These are phyloP conservation scores for Stephania cephalantha DNA, from an alignment of 164 flowering plant genomes.

Conservation along the genomic window DNA sequence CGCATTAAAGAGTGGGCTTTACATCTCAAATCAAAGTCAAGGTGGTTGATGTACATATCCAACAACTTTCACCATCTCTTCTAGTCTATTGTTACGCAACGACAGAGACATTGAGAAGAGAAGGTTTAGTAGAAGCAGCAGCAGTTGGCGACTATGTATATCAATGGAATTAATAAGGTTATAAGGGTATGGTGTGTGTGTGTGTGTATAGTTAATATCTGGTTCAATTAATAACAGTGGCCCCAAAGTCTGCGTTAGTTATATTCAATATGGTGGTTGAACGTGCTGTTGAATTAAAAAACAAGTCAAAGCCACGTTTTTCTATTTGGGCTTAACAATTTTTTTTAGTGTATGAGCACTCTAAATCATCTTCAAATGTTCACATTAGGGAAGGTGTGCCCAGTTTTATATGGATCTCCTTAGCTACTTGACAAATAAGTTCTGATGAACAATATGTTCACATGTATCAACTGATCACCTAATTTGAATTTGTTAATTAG, in stretches of 20 bases:
- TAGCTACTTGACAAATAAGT: no score
- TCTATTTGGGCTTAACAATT: not conserved
- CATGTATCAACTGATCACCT: no score
- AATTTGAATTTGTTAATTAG: no score
- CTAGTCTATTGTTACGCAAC: not conserved
- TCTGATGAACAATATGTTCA: no score
- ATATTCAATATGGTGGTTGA: no score
- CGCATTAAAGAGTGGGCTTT: no score
- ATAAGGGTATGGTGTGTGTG: no score
- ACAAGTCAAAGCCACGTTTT: not conserved
- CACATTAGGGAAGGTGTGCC: not conserved
- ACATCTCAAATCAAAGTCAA: no score
- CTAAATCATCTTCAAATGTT: not conserved
- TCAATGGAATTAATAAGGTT: no score
- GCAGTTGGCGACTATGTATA: not conserved
- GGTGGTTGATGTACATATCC: not conserved
- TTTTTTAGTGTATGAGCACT: not conserved
- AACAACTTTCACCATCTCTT: not conserved
- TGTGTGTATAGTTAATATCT: no score
- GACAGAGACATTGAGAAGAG: not conserved
- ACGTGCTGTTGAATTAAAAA: not conserved
- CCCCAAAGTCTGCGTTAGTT: no score
- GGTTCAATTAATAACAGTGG: no score
- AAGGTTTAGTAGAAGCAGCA: not conserved
- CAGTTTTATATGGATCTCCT: not conserved